Percentiles rank a stretch among this genome's conserved stretches.
Conservation (phyloP, 192 early-diverging fungal genomes). For the Cetraspora pellucida region DNA sequence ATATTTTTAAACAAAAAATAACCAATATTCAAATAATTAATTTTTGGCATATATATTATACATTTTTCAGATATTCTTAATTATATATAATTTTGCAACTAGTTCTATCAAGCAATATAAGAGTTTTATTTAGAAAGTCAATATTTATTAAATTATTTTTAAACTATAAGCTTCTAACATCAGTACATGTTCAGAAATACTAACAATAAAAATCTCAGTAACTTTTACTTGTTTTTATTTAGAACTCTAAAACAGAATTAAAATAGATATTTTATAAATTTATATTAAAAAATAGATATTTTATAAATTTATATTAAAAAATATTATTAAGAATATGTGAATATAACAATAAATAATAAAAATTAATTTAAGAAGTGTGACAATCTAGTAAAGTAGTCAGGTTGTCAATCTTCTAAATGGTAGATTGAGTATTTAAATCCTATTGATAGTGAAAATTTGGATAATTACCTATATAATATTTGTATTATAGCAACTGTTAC, state of each 20-base stretch:
- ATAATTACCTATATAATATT: too few relatives aligned
- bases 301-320: slow-evolving; percentile 11
- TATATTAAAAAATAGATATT: background rate
- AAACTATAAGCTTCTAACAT: background rate
- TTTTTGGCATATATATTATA: too few relatives aligned
- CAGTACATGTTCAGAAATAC: slow-evolving; percentile 13
- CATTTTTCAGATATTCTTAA: too few relatives aligned
- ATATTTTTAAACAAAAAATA: too few relatives aligned
- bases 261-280: slow-evolving; percentile 2
- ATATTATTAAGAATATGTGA: background rate
- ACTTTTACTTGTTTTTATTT: slow-evolving; percentile 25
- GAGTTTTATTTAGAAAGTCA: slow-evolving; percentile 20
- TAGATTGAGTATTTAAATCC: too few relatives aligned
- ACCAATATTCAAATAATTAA: too few relatives aligned
- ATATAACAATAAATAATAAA: background rate
- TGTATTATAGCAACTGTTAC: too few relatives aligned
- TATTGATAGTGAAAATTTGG: too few relatives aligned
- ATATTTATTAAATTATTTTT: slow-evolving; percentile 11
- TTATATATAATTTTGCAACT: too few relatives aligned
- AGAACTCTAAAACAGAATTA: slow-evolving; percentile 19
- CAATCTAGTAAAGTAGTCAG: too few relatives aligned
- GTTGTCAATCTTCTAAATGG: too few relatives aligned
- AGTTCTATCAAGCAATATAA: slow-evolving; percentile 25
- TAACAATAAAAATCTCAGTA: slow-evolving; percentile 11
- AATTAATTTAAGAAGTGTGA: too few relatives aligned